These are phyloP conservation scores for Panellus pusillus DNA, from an alignment of 768 basidiomycete genomes.

Conservation along the genomic window DNA sequence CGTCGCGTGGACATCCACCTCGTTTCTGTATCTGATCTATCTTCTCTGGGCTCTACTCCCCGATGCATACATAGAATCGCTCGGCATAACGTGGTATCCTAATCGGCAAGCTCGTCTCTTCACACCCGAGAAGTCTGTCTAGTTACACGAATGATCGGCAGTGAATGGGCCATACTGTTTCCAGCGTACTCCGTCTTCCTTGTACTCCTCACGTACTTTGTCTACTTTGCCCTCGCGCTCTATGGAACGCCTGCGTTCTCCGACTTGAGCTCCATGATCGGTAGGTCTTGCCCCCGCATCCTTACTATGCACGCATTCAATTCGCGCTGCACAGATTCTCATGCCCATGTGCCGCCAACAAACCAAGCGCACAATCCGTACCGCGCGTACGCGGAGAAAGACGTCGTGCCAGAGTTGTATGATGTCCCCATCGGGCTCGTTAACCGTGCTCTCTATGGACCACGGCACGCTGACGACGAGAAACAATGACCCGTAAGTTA, in stretches of 20 bases:
- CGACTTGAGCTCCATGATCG: slow-evolving; percentile 66
- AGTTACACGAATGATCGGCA: slow-evolving; percentile 28
- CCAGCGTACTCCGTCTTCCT: slow-evolving; percentile 76
- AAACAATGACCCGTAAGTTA: too few relatives aligned
- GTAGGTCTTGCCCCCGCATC: slow-evolving; percentile 37
- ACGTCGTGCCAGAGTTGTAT: slow-evolving; percentile 64
- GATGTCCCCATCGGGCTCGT: slow-evolving; percentile 84
- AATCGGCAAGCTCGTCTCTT: slow-evolving; percentile 53
- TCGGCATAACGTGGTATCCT: slow-evolving; percentile 86
- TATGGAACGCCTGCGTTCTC: slow-evolving; percentile 68
- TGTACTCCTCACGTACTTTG: slow-evolving; percentile 72
- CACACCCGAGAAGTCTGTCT: background rate
- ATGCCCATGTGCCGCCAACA: slow-evolving; percentile 48
- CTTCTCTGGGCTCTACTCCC: slow-evolving; percentile 82
- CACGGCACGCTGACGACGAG: background rate
- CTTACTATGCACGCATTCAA: slow-evolving; percentile 14
- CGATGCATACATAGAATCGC: slow-evolving; percentile 60
- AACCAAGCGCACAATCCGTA: slow-evolving; percentile 45
- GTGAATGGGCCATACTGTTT: slow-evolving; percentile 83
- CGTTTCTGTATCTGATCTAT: slow-evolving; percentile 66
- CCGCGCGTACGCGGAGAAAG: slow-evolving; percentile 42
- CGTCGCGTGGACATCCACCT: slow-evolving; percentile 80
- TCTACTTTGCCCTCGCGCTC: slow-evolving; percentile 76
- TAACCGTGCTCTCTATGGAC: slow-evolving; percentile 65
- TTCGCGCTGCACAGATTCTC: slow-evolving; percentile 48